Conservation (phyloP, 345 rosid genomes). For the Sisymbrium irio region DNA sequence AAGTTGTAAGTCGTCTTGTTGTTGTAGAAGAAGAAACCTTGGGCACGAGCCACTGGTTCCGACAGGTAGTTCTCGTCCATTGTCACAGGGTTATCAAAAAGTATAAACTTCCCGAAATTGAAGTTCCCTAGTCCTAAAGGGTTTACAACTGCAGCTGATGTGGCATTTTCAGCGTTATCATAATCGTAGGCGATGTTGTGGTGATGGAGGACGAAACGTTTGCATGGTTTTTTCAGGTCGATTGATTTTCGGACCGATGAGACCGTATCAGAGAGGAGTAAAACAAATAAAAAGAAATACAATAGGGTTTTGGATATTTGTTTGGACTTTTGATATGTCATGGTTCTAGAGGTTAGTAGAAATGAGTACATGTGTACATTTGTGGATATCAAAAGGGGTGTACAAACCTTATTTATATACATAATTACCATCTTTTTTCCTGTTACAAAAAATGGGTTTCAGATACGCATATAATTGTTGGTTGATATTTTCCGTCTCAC, state of each 20-base stretch:
- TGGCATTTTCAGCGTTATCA: not conserved
- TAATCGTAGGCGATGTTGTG: not conserved
- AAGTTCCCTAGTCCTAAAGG: conserved; percentile 30
- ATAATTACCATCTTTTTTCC: not conserved
- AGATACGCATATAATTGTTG: not conserved
- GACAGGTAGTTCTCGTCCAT: conserved; percentile 40
- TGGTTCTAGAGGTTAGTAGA: not conserved
- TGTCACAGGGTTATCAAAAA: conserved; percentile 56
- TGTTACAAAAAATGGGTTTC: not conserved
- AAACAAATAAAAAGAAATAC: not conserved
- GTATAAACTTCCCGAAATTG: conserved; percentile 39
- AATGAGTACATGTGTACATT: not conserved
- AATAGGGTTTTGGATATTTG: not conserved
- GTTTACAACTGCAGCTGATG: not conserved
- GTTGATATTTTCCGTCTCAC: not conserved
- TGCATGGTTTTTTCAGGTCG: conserved; percentile 4
- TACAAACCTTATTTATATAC: not conserved
- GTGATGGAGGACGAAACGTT: not conserved
- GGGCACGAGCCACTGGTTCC: conserved; percentile 44
- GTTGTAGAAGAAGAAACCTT: conserved; percentile 58
- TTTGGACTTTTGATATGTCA: too few species aligned
- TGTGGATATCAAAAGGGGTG: not conserved
- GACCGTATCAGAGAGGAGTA: not conserved
- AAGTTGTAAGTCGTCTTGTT: conserved; percentile 35
- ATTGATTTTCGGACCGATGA: not conserved